Conservation (phyloP, 1,284 basidiomycete genomes). For the Rhodotorula sp. region DNA sequence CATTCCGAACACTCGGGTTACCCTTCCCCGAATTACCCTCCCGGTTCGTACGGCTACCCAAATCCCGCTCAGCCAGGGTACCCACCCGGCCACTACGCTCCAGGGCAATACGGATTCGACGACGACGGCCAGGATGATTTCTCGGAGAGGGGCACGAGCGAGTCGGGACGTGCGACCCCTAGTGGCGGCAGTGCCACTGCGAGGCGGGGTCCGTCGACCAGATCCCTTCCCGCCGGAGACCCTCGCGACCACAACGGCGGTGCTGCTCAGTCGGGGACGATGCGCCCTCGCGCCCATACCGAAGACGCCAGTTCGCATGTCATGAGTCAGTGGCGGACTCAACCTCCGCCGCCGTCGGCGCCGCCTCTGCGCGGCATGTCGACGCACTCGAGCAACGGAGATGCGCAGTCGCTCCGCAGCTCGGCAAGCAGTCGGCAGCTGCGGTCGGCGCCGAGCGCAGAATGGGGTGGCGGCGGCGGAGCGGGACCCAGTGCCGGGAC, state of each 20-base stretch:
- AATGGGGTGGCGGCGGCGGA: conserved; percentile 35
- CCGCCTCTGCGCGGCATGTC: conserved; percentile 25
- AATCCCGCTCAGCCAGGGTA: conserved; percentile 27
- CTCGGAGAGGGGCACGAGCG: conserved; percentile 6
- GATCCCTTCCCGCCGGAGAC: conserved; percentile 26
- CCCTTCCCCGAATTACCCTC: neutral
- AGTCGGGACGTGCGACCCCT: conserved; percentile 37
- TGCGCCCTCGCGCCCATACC: conserved; percentile 66
- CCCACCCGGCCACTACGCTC: conserved; percentile 14
- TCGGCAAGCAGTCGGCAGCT: conserved; percentile 43
- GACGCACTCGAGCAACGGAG: conserved; percentile 21
- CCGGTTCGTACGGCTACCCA: neutral
- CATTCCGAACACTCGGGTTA: neutral
- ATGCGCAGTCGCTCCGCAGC: conserved; percentile 37
- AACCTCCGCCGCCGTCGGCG: conserved; percentile 28
- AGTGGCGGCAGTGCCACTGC: neutral
- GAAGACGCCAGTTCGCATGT: conserved; percentile 61
- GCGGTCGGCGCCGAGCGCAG: conserved; percentile 42
- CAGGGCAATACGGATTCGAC: conserved; percentile 35
- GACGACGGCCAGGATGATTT: conserved; percentile 36
- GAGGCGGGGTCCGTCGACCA: conserved; percentile 28
- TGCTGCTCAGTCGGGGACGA: conserved; percentile 49
- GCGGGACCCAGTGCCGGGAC: neutral
- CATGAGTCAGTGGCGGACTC: conserved; percentile 53
- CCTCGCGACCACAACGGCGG: conserved; percentile 48